Conservation (phyloP, 495 filamentous ascomycete genomes). For the Talaromyces adpressus region DNA sequence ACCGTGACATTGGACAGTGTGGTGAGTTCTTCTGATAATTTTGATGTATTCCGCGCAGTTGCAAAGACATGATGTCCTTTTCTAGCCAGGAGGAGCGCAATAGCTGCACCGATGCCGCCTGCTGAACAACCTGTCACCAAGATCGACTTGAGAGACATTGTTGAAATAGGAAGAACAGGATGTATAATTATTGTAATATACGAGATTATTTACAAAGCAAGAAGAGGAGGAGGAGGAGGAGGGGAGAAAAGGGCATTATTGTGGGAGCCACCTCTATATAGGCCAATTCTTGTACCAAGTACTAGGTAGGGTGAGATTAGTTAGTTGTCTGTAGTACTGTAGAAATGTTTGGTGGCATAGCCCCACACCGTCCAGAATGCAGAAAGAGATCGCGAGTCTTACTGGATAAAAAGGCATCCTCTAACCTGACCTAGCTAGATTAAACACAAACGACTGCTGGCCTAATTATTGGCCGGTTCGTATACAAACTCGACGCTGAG, state of each 20-base stretch:
- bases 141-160: slow-evolving; percentile 11
- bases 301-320: not conserved
- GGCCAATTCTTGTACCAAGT: not conserved
- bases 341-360: not conserved
- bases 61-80: slow-evolving; percentile 34
- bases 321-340: not conserved
- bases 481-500: no score
- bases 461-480: no score
- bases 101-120: slow-evolving; percentile 31
- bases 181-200: not conserved
- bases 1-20: slow-evolving; percentile 17
- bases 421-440: no score
- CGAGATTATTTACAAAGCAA: not conserved
- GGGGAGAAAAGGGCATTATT: not conserved
- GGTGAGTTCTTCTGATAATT: slow-evolving; percentile 19
- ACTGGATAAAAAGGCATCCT: no score
- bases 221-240: not conserved
- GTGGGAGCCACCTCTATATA: not conserved
- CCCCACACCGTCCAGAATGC: not conserved
- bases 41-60: slow-evolving; percentile 27
- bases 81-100: slow-evolving; percentile 26
- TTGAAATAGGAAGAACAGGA: not conserved
- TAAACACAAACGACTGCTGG: no score
- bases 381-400: not conserved
- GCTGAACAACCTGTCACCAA: slow-evolving; percentile 38